Conservation (phyloP, 208 protist species). For the Wallacemonas sp. region DNA sequence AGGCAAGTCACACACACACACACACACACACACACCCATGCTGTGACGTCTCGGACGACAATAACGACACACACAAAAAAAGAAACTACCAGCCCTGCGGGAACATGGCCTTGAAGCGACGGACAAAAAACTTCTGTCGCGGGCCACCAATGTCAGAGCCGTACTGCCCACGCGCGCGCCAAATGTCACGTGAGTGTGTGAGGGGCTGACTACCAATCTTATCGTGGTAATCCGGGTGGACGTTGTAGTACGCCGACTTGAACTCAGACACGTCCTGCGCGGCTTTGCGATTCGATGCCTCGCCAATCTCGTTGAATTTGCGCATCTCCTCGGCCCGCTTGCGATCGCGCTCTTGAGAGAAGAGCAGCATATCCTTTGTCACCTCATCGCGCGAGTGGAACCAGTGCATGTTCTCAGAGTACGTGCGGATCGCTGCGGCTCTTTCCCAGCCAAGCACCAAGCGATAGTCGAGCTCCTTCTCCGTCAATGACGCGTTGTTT, state of each 20-base stretch:
- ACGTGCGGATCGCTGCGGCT: slow-evolving; percentile 65
- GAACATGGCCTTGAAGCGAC: slow-evolving; percentile 88
- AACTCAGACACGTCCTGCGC: slow-evolving; percentile 77
- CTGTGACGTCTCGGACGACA: no score
- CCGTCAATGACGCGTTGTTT: slow-evolving; percentile 48
- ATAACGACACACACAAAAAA: no score
- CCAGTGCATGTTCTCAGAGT: slow-evolving; percentile 91
- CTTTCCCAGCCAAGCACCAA: slow-evolving; percentile 85
- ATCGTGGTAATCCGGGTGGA: slow-evolving; percentile 84
- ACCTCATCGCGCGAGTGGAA: slow-evolving; percentile 90
- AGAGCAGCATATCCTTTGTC: slow-evolving; percentile 81
- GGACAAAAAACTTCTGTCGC: slow-evolving; percentile 87
- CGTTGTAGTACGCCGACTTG: slow-evolving; percentile 85
- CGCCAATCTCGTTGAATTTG: slow-evolving; percentile 57
- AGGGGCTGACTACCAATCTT: slow-evolving; percentile 76
- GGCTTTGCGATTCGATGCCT: slow-evolving; percentile 48
- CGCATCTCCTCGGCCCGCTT: slow-evolving; percentile 50
- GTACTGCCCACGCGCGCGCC: slow-evolving; percentile 85
- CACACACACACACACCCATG: no score
- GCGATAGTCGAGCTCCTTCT: slow-evolving; percentile 72
- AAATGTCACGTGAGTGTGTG: slow-evolving; percentile 78
- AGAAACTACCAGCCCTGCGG: slow-evolving; percentile 89
- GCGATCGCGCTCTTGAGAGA: slow-evolving; percentile 69
- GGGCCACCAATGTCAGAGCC: slow-evolving; percentile 84
- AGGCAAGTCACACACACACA: no score